phyloP scores from a whole-genome alignment of 2,329 filamentous ascomycete species.

The Aspergillus fumigatus region DNA sequence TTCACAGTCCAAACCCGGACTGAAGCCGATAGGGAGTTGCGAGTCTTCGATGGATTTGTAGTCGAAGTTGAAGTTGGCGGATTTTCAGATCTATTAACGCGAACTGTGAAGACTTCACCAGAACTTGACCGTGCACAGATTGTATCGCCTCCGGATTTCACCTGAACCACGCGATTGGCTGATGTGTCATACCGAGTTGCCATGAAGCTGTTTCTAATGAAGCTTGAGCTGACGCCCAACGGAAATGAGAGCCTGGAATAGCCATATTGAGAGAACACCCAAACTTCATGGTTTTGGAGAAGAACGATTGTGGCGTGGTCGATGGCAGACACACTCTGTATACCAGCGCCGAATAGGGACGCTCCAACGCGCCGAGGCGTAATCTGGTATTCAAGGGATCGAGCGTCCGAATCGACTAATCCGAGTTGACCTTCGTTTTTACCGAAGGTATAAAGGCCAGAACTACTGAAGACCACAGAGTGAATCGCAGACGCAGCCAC shows the following conservation, averaged over 20 bases:
- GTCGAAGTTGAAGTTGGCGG: constrained; percentile 65
- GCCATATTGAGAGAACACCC: constrained; percentile 92
- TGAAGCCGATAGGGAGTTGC: constrained; percentile 71
- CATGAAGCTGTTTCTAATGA: constrained; percentile 62
- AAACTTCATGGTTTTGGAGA: constrained; percentile 81
- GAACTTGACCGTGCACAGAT: constrained; percentile 81
- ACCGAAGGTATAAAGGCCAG: constrained; percentile 86
- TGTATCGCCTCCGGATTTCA: constrained; percentile 82
- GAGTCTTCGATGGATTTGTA: constrained; percentile 88
- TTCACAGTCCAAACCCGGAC: constrained; percentile 84
- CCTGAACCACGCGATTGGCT: constrained; percentile 66
- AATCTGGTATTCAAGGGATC: constrained; percentile 78
- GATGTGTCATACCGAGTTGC: constrained; percentile 61
- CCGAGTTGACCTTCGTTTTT: constrained; percentile 93
- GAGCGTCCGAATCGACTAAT: constrained; percentile 89
- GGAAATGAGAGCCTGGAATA: constrained; percentile 89
- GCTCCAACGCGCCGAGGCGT: constrained; percentile 83
- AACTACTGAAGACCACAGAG: constrained; percentile 79
- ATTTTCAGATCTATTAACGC: constrained; percentile 64
- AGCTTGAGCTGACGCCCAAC: constrained; percentile 65
- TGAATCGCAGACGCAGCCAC: constrained; percentile 86
- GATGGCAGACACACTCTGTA: constrained; percentile 78
- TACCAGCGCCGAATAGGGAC: constrained; percentile 68
- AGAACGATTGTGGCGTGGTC: constrained; percentile 84
- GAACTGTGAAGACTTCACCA: constrained; percentile 84